Conservation (phyloP, 2,329 filamentous ascomycete species). For the Pseudomassariella vexata region DNA sequence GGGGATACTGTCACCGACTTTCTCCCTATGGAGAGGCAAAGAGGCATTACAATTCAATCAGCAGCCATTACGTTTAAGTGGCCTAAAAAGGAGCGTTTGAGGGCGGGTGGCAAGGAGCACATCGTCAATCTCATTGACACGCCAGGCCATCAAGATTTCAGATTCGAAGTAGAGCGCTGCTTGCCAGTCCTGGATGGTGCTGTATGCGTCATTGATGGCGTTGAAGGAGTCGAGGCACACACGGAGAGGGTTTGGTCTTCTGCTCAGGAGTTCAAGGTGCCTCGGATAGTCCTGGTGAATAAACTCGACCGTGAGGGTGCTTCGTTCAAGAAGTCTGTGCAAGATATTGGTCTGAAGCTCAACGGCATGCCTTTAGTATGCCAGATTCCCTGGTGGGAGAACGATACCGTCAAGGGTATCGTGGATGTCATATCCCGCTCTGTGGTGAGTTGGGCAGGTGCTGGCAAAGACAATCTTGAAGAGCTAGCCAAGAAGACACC, state of each 20-base stretch:
- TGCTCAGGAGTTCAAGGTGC: conserved; percentile 79
- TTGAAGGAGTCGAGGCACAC: conserved; percentile 92
- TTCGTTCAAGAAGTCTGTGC: conserved; percentile 76
- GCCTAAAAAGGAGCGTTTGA: conserved; percentile 49
- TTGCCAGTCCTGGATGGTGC: conserved; percentile 83
- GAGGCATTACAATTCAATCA: conserved; percentile 96
- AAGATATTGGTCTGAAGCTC: conserved; percentile 75
- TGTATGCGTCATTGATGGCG: conserved; percentile 87
- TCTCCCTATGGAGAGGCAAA: conserved; percentile 80
- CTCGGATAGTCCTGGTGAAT: conserved; percentile 75
- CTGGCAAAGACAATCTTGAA: conserved; percentile 30
- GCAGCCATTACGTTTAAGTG: conserved; percentile 93
- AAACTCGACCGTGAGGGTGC: conserved; percentile 82
- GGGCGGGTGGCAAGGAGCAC: conserved; percentile 12
- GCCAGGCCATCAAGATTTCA: conserved; percentile 94
- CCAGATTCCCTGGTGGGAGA: conserved; percentile 91
- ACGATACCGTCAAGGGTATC: conserved; percentile 73
- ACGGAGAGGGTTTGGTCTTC: conserved; percentile 96
- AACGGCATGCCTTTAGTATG: conserved; percentile 85
- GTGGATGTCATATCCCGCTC: conserved; percentile 75
- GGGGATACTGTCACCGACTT: conserved; percentile 98
- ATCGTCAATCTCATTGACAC: conserved; percentile 93
- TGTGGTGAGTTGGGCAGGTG: conserved; percentile 63
- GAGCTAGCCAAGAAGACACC: conserved; percentile 46
- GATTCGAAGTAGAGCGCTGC: conserved; percentile 91